phyloP scores from a whole-genome alignment of 2,329 filamentous ascomycete genomes.

The Alternaria sp. region DNA sequence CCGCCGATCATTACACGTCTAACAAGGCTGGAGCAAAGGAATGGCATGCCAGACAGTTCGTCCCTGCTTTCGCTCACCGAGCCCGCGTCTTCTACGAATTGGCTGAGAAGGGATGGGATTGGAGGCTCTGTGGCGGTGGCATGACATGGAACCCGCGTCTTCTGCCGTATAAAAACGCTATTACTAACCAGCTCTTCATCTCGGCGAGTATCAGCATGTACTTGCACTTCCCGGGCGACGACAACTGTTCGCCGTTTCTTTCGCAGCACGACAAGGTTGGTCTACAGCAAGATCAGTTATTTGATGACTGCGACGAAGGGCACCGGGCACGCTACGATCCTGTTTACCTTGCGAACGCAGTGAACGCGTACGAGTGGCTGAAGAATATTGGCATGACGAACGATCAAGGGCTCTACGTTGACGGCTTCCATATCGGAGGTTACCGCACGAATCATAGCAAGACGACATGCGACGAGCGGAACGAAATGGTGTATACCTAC shows the following conservation, averaged over 20 bases:
- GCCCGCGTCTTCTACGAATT: conserved; percentile 86
- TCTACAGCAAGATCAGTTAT: neutral
- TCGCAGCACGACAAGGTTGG: conserved; percentile 32
- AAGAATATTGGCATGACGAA: conserved; percentile 81
- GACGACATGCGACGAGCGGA: conserved; percentile 76
- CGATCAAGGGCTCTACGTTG: conserved; percentile 73
- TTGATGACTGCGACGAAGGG: conserved; percentile 15
- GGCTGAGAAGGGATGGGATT: conserved; percentile 81
- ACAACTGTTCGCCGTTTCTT: conserved; percentile 72
- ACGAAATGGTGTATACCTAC: conserved; percentile 93
- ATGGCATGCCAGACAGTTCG: conserved; percentile 82
- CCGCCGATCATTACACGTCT: conserved; percentile 63
- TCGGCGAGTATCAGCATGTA: conserved; percentile 89
- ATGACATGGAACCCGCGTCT: conserved; percentile 87
- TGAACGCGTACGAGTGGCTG: conserved; percentile 83
- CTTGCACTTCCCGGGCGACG: conserved; percentile 81
- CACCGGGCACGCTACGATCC: conserved; percentile 56
- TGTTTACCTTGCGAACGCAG: conserved; percentile 73
- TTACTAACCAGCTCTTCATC: conserved; percentile 91
- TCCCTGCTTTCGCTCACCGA: conserved; percentile 78
- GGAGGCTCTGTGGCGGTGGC: conserved; percentile 78
- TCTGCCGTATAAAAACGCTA: conserved; percentile 89
- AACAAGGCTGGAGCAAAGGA: conserved; percentile 1
- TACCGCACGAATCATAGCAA: conserved; percentile 65
- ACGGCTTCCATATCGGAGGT: conserved; percentile 85